Evolutionary conservation across 306 rosid species (phyloP).

Genomic region (Hylodesmum podocarpum): DNA sequence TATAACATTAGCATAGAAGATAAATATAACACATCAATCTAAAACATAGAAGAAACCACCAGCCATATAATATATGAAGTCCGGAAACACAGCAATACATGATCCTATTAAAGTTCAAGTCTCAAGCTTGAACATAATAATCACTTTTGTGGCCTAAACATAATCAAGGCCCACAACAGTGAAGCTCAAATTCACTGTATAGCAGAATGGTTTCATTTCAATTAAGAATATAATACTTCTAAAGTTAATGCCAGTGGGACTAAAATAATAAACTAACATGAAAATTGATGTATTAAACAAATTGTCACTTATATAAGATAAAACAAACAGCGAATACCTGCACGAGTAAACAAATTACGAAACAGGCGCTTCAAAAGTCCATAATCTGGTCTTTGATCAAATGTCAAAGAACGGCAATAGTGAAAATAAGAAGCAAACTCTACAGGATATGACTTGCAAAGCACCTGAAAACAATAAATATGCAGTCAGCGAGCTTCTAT

Average conservation of each 20-base stretch:
- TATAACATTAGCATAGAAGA: neutral
- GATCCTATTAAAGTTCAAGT: neutral
- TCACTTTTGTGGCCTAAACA: neutral
- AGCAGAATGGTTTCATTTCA: neutral
- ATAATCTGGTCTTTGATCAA: slow-evolving; percentile 74
- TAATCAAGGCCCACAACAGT: neutral
- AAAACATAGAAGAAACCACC: neutral
- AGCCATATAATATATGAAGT: neutral
- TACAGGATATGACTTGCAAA: slow-evolving; percentile 60
- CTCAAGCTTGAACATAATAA: neutral
- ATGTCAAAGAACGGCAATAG: slow-evolving; percentile 63
- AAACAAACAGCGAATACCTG: slow-evolving; percentile 44
- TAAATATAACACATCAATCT: neutral
- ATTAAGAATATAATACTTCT: neutral
- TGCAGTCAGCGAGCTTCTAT: neutral
- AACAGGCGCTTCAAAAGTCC: slow-evolving; percentile 65
- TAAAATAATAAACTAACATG: slow-evolving; percentile 5
- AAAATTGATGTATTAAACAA: slow-evolving; percentile 2
- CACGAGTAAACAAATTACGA: slow-evolving; percentile 51
- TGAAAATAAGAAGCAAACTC: slow-evolving; percentile 73
- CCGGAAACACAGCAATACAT: neutral
- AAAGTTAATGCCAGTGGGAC: neutral
- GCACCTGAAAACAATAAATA: slow-evolving; percentile 37
- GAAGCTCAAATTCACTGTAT: neutral
- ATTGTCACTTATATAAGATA: neutral